phyloP scores from a whole-genome alignment of 345 rosid genomes.

The Capsella bursapastoris region DNA sequence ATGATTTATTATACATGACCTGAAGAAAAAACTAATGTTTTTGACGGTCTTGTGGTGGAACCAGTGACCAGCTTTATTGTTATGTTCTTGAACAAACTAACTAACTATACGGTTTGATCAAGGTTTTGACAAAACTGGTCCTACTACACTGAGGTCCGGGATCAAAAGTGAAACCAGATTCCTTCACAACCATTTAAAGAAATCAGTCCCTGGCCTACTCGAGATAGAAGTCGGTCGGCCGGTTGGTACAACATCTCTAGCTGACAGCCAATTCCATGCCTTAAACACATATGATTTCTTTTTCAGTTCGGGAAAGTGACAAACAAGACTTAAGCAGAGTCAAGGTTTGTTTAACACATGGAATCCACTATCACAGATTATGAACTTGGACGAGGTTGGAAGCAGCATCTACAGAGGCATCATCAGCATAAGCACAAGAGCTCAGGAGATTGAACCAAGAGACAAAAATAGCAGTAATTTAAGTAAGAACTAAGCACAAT shows the following conservation, averaged over 20 bases:
- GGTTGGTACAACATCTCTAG: constrained; percentile 10
- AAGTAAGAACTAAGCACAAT: not conserved
- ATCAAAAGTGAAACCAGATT: not conserved
- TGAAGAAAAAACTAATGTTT: not conserved
- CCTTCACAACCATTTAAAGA: not conserved
- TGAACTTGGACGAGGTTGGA: not conserved
- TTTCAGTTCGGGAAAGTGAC: not conserved
- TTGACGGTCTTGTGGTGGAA: not conserved
- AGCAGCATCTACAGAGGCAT: not conserved
- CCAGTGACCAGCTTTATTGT: not conserved
- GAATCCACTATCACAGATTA: not conserved
- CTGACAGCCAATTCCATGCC: constrained; percentile 9
- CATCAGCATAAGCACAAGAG: not conserved
- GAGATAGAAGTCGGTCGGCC: not conserved
- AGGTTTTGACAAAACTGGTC: not conserved
- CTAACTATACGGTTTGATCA: not conserved
- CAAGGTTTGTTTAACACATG: not conserved
- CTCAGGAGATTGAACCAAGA: not conserved
- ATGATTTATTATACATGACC: not conserved
- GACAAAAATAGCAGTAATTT: not conserved
- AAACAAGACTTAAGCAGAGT: not conserved
- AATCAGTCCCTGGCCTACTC: not conserved
- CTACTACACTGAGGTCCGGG: not conserved
- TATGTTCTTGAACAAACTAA: not conserved
- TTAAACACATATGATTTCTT: not conserved